Evolutionary conservation across 2,329 filamentous ascomycete species (phyloP).

Genomic region (Emmonsiellopsis sp.): DNA sequence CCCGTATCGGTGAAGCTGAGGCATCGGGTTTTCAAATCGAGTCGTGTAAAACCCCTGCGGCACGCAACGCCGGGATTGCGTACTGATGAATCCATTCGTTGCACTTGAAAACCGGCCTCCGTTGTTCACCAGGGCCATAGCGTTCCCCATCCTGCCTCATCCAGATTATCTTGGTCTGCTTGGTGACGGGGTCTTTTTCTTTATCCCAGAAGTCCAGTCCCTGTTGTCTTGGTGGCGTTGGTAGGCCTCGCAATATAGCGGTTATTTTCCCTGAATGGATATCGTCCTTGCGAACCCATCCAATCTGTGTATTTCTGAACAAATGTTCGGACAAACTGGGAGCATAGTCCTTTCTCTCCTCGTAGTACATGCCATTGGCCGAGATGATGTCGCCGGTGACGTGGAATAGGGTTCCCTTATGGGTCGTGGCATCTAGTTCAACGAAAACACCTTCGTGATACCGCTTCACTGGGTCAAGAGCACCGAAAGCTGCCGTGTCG

Average conservation of each 20-base stretch:
- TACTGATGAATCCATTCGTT: conserved; percentile 11
- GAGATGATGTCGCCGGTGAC: conserved; percentile 12
- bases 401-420: conserved; percentile 8
- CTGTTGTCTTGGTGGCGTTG: conserved; percentile 10
- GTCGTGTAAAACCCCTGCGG: conserved; percentile 8
- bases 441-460: conserved; percentile 12
- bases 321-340: background rate
- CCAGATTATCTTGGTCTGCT: conserved; percentile 9
- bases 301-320: conserved; percentile 6
- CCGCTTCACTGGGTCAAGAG: conserved; percentile 10
- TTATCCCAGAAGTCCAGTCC: conserved; percentile 12
- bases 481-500: conserved; percentile 9
- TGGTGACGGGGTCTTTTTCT: conserved; percentile 4
- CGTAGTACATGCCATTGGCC: conserved; percentile 8
- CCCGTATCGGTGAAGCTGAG: too few species aligned
- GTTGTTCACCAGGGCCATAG: conserved; percentile 9
- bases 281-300: conserved; percentile 6
- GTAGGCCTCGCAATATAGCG: conserved; percentile 8
- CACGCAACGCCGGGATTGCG: conserved; percentile 12
- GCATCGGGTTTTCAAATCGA: background rate
- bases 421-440: conserved; percentile 1
- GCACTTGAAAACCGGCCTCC: conserved; percentile 10
- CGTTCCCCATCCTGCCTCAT: conserved; percentile 9
- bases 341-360: conserved; percentile 5
- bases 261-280: conserved; percentile 8